phyloP scores from a whole-genome alignment of 768 basidiomycete genomes.

The Lentinula edodes region DNA sequence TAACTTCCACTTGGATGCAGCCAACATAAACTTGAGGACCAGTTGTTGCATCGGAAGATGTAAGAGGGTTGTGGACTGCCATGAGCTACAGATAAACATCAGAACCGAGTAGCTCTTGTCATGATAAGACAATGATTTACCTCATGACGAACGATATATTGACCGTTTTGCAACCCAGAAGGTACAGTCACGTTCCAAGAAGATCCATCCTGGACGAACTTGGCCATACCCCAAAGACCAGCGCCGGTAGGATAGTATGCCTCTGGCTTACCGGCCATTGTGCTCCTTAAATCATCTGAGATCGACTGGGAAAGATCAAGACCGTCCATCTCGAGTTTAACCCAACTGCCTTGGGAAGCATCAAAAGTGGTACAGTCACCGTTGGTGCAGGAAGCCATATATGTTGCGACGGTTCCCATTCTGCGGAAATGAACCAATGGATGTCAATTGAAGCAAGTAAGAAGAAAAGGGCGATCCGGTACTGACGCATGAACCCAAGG shows the following conservation, averaged over 20 bases:
- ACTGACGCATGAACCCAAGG: constrained; percentile 21
- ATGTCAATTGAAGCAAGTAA: not conserved
- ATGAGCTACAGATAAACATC: not conserved
- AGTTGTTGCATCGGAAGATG: constrained; percentile 11
- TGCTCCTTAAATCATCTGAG: constrained; percentile 12
- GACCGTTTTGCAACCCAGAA: constrained; percentile 13
- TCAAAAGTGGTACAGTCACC: constrained; percentile 18
- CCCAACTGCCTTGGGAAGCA: constrained; percentile 17
- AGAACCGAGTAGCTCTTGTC: not conserved
- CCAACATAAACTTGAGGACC: constrained; percentile 18
- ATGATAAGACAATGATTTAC: not conserved
- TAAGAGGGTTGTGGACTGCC: constrained; percentile 18
- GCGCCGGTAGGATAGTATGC: constrained; percentile 13
- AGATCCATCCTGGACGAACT: constrained; percentile 16
- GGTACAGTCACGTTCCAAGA: constrained; percentile 17
- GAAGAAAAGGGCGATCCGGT: not conserved
- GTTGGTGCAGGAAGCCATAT: constrained; percentile 18
- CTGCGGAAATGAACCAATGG: constrained; percentile 2
- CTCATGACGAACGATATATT: constrained; percentile 20
- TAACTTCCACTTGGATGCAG: constrained; percentile 8
- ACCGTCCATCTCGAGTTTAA: constrained; percentile 16
- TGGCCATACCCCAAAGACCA: constrained; percentile 21
- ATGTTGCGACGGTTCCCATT: constrained; percentile 18
- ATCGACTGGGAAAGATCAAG: constrained; percentile 16
- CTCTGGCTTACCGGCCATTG: constrained; percentile 19